phyloP scores from a whole-genome alignment of 257 asterid species.

The Salvia hispanica region DNA sequence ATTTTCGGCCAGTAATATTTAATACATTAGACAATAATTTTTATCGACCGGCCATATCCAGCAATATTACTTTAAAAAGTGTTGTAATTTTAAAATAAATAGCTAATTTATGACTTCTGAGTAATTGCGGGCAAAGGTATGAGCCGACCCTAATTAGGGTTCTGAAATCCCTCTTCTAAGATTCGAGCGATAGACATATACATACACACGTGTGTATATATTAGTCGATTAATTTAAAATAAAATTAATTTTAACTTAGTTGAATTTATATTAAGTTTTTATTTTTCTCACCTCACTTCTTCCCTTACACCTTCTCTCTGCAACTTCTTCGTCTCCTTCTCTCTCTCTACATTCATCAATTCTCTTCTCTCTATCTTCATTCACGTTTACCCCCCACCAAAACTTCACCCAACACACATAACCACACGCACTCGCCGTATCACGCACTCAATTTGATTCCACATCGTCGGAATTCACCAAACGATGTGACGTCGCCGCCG shows the following conservation, averaged over 20 bases:
- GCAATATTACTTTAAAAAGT: too few species aligned
- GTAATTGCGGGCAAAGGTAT: not conserved
- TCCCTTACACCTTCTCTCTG: constrained; percentile 22
- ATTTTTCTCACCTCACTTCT: constrained; percentile 27
- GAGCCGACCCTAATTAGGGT: constrained; percentile 36
- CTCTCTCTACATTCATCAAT: constrained; percentile 26
- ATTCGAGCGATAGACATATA: not conserved
- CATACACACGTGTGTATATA: not conserved
- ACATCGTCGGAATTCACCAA: not conserved
- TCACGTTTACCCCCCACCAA: not conserved
- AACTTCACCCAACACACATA: constrained; percentile 2
- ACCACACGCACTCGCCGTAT: not conserved
- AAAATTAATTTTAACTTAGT: not conserved
- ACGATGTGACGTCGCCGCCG: constrained; percentile 30
- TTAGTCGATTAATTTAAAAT: not conserved
- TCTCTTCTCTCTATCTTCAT: constrained; percentile 28
- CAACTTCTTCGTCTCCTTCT: constrained; percentile 23
- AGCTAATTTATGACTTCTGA: too few species aligned
- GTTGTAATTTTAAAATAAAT: too few species aligned
- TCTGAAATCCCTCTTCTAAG: constrained; percentile 20
- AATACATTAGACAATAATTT: too few species aligned
- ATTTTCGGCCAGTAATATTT: too few species aligned
- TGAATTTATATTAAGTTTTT: constrained; percentile 21
- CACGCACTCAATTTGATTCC: constrained; percentile 24
- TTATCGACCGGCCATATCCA: too few species aligned